Conservation (phyloP, 108 stramenopile genomes). For the Conticribra weissflogii region DNA sequence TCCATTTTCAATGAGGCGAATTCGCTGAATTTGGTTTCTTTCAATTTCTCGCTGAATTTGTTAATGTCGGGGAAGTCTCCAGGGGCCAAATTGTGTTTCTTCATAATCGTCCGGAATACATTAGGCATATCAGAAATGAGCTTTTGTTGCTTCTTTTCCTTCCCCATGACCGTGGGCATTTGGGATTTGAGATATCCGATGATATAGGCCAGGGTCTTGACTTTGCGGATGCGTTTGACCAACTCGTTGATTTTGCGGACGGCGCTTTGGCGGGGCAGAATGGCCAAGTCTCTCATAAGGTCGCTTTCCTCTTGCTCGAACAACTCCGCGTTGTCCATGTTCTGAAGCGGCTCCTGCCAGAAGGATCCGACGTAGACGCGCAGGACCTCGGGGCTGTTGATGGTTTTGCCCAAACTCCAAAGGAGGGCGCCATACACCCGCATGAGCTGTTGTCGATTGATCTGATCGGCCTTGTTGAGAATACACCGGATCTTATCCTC, state of each 20-base stretch:
- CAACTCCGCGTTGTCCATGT: conserved; percentile 83
- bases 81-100: conserved; percentile 90
- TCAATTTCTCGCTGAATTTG: conserved; percentile 77
- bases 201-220: conserved; percentile 93
- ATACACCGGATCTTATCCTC: conserved; percentile 99
- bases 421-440: conserved; percentile 97
- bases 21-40: conserved; percentile 79
- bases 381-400: conserved; percentile 93
- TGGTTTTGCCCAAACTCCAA: conserved; percentile 97
- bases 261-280: conserved; percentile 94
- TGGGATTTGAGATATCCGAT: conserved; percentile 94
- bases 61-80: conserved; percentile 90
- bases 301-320: conserved; percentile 93
- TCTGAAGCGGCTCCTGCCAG: conserved; percentile 83
- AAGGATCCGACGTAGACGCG: conserved; percentile 98
- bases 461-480: conserved; percentile 99
- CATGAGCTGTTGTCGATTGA: conserved; percentile 98
- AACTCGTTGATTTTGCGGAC: conserved; percentile 98
- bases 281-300: conserved; percentile 94
- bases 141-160: conserved; percentile 96
- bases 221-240: conserved; percentile 97
- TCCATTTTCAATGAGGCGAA: conserved; percentile 58
- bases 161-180: conserved; percentile 97
- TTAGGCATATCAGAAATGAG: conserved; percentile 91
- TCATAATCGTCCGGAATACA: conserved; percentile 91